Evolutionary conservation across 176 grass and related monocot species (phyloP).

Genomic region (Miscanthus lutarioriparius): DNA sequence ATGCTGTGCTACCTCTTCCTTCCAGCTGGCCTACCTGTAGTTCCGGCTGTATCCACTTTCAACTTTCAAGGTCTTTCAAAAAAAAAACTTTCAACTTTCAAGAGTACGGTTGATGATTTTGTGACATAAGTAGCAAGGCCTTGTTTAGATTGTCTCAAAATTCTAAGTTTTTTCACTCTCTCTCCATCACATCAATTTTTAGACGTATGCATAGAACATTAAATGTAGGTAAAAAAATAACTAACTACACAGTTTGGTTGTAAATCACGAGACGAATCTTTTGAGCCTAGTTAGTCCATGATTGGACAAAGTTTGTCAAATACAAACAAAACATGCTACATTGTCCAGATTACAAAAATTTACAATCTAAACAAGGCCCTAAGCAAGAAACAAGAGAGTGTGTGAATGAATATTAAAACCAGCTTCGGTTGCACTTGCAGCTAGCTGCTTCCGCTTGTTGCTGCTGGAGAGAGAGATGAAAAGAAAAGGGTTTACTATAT

Average conservation of each 20-base stretch:
- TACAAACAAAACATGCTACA: too few relatives aligned
- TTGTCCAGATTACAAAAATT: too few relatives aligned
- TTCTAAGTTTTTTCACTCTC: too few relatives aligned
- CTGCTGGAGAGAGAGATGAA: neutral
- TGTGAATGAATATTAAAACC: neutral
- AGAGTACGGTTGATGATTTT: neutral
- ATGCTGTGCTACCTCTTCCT: neutral
- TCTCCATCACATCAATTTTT: too few relatives aligned
- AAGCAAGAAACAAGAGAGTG: neutral
- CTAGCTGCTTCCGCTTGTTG: neutral
- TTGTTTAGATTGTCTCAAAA: too few relatives aligned
- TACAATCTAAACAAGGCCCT: too few relatives aligned
- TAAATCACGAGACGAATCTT: too few relatives aligned
- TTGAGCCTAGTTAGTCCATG: too few relatives aligned
- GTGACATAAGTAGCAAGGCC: neutral
- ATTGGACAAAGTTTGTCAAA: too few relatives aligned
- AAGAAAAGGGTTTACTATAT: neutral
- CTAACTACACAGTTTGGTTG: too few relatives aligned
- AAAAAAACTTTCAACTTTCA: neutral
- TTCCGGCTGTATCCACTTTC: neutral
- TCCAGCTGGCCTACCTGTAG: neutral
- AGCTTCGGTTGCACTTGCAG: neutral
- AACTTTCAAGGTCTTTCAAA: neutral
- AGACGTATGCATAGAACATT: too few relatives aligned
- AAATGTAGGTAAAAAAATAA: too few relatives aligned